Percentiles rank a stretch among this genome's conserved stretches.
Conservation (phyloP, 257 asterid species). For the Phtheirospermum japonicum region DNA sequence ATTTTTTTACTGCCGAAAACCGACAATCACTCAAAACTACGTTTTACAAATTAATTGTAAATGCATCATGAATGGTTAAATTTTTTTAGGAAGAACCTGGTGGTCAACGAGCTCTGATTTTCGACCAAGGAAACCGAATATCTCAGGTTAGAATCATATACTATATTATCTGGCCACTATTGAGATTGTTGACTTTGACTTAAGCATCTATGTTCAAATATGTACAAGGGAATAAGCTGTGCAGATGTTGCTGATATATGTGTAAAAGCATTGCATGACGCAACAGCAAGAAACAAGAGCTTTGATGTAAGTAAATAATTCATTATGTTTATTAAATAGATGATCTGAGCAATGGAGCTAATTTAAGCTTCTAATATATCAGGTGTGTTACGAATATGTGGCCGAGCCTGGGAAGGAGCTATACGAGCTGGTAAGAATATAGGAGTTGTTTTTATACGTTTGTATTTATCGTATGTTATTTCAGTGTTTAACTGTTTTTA, state of each 20-base stretch:
- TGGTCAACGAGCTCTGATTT: constrained; percentile 95
- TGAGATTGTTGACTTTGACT: constrained; percentile 5
- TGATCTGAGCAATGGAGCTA: constrained; percentile 1
- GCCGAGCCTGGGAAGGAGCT: constrained; percentile 97
- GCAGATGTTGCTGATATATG: constrained; percentile 99
- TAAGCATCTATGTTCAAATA: constrained; percentile 14
- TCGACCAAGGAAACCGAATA: constrained; percentile 96
- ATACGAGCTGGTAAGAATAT: constrained; percentile 72
- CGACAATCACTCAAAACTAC: not conserved
- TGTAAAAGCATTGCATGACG: constrained; percentile 93
- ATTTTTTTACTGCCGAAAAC: not conserved
- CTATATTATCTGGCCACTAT: not conserved
- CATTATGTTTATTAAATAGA: not conserved
- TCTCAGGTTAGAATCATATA: constrained; percentile 57
- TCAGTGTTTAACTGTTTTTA: not conserved
- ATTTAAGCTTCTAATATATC: constrained; percentile 20
- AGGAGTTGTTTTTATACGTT: not conserved
- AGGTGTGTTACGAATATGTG: constrained; percentile 92
- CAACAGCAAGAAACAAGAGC: constrained; percentile 98
- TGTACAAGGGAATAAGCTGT: constrained; percentile 82
- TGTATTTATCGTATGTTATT: not conserved
- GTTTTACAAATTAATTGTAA: no score
- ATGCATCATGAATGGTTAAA: no score
- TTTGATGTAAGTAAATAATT: constrained; percentile 65
- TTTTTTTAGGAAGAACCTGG: constrained; percentile 87